These are phyloP conservation scores for Nematodospora anomalae DNA, from an alignment of 1,139 yeast genomes.

Conservation along the genomic window DNA sequence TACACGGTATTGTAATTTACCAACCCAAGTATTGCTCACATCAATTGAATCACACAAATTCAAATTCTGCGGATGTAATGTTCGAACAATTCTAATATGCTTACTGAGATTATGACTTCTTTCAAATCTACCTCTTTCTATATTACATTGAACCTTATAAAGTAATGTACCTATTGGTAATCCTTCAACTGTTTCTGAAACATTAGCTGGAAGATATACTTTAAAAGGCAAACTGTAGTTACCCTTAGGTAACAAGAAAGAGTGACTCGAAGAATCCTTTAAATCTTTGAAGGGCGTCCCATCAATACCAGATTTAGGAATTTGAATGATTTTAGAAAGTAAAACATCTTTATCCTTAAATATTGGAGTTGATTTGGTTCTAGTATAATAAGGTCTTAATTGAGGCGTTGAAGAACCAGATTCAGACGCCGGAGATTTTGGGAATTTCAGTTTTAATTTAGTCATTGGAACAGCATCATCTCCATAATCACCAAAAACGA, in stretches of 20 bases:
- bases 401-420: conserved; percentile 13
- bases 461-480: conserved; percentile 26
- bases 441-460: conserved; percentile 14
- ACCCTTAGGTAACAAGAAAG: conserved; percentile 59
- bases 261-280: conserved; percentile 24
- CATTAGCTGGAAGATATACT: conserved; percentile 54
- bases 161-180: conserved; percentile 54
- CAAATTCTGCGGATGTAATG: conserved; percentile 52
- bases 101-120: conserved; percentile 35
- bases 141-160: conserved; percentile 53
- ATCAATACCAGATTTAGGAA: conserved; percentile 43
- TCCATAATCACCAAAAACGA: conserved; percentile 45
- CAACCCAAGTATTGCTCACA: conserved; percentile 64
- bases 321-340: conserved; percentile 18
- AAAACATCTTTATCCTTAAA: conserved; percentile 11
- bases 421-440: conserved; percentile 19
- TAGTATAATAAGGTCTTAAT: conserved; percentile 10
- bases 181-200: conserved; percentile 71
- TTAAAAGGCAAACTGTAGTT: conserved; percentile 67
- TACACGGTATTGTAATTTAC: conserved; percentile 63
- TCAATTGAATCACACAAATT: conserved; percentile 55
- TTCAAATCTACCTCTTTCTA: conserved; percentile 57
- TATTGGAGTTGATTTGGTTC: conserved; percentile 13
- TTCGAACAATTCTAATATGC: conserved; percentile 43
- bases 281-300: conserved; percentile 43